Evolutionary conservation across 1,284 basidiomycete species (phyloP).

Genomic region (Puccinia novopanici): DNA sequence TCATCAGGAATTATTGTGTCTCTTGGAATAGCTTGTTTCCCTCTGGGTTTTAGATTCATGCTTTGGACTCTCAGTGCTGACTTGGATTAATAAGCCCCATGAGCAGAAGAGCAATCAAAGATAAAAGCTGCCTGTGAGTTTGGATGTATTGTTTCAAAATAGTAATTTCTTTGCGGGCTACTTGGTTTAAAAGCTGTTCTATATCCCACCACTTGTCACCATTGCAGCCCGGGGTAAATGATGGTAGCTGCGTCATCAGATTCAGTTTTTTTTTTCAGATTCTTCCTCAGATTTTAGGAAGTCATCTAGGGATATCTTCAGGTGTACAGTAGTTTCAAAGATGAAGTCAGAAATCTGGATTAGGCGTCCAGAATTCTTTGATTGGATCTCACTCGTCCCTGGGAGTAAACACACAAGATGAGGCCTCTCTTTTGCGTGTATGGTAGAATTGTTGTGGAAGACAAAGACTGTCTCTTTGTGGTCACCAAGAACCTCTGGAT

Average conservation of each 20-base stretch:
- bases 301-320: background rate
- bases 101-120: too few species aligned
- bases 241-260: background rate
- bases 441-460: background rate
- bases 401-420: background rate
- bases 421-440: background rate
- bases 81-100: too few species aligned
- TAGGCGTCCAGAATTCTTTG: background rate
- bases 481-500: background rate
- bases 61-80: background rate
- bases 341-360: background rate
- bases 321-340: background rate
- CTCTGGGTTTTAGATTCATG: constrained; percentile 13
- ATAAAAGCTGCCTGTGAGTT: too few species aligned
- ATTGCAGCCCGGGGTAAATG: background rate
- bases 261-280: background rate
- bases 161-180: background rate
- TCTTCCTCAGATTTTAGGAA: background rate
- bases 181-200: background rate
- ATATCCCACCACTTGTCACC: constrained; percentile 19
- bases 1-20: background rate
- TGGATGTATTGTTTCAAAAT: constrained; percentile 17
- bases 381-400: background rate
- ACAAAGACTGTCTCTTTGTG: background rate
- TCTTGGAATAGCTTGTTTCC: background rate